Percentiles rank a stretch among this genome's conserved stretches.
Conservation (phyloP, 2,329 filamentous ascomycete genomes). For the Dactylellina haptotyla region DNA sequence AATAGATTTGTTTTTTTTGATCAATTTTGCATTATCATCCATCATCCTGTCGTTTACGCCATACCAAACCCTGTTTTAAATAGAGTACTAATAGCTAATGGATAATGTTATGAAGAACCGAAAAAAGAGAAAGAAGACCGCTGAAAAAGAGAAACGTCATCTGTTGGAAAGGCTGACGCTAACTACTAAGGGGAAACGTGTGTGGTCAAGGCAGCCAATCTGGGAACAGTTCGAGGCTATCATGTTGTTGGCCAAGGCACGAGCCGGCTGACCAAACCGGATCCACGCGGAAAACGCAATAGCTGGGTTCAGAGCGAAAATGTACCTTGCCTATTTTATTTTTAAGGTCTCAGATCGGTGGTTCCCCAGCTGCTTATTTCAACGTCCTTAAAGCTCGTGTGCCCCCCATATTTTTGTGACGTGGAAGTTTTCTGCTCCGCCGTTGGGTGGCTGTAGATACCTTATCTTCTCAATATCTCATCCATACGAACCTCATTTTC, state of each 20-base stretch:
- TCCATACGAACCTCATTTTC: not conserved
- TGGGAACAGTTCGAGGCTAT: not conserved
- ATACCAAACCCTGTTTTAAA: slow-evolving; percentile 10
- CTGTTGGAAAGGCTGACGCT: slow-evolving; percentile 23
- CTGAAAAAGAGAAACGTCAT: not conserved
- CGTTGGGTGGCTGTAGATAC: slow-evolving; percentile 1
- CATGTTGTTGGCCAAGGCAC: slow-evolving; percentile 17
- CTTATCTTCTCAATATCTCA: not conserved
- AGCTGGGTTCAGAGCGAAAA: slow-evolving; percentile 7
- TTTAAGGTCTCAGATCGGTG: slow-evolving; percentile 19
- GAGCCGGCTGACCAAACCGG: slow-evolving; percentile 32
- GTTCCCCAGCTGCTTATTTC: slow-evolving; percentile 41
- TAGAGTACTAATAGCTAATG: slow-evolving; percentile 48
- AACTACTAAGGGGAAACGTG: too few species aligned
- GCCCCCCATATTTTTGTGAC: slow-evolving; percentile 13
- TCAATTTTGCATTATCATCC: slow-evolving; percentile 9
- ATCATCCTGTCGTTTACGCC: slow-evolving; percentile 30
- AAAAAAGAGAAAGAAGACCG: not conserved
- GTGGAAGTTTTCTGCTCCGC: not conserved
- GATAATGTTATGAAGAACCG: slow-evolving; percentile 37
- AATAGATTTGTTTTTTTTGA: slow-evolving; percentile 23
- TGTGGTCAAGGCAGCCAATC: too few species aligned
- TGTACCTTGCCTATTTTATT: slow-evolving; percentile 25
- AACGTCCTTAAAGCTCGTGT: slow-evolving; percentile 51
- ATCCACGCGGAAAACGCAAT: slow-evolving; percentile 30